phyloP scores from a whole-genome alignment of 2,329 filamentous ascomycete genomes.

The Neoascochyta sp. region DNA sequence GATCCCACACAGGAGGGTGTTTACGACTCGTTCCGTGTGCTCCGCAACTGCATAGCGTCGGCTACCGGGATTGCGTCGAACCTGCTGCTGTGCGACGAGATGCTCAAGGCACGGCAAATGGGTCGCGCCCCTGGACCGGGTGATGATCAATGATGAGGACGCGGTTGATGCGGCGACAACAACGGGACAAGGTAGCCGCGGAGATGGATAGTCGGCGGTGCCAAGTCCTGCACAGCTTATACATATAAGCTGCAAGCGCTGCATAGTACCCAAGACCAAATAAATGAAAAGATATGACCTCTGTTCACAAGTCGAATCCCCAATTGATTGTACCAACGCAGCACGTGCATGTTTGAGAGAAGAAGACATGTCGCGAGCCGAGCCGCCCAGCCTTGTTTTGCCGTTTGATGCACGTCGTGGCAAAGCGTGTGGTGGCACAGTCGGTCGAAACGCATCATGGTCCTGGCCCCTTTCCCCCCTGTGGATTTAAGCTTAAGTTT shows the following conservation, averaged over 20 bases:
- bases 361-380: too few relatives aligned
- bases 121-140: constrained; percentile 29
- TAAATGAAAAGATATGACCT: constrained; percentile 1
- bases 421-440: background rate
- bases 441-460: too few relatives aligned
- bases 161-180: background rate
- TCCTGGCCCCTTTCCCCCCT: too few relatives aligned
- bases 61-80: constrained; percentile 95
- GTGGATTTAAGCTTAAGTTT: too few relatives aligned
- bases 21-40: constrained; percentile 91
- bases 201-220: background rate
- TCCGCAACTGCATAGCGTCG: constrained; percentile 90
- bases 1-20: constrained; percentile 89
- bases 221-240: background rate
- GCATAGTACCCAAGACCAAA: constrained; percentile 1
- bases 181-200: background rate
- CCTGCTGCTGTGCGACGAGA: constrained; percentile 89
- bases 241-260: too few relatives aligned
- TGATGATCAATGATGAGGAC: constrained; percentile 6
- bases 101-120: constrained; percentile 98
- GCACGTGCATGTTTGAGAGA: too few relatives aligned
- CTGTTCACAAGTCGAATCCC: background rate
- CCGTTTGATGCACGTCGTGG: too few relatives aligned
- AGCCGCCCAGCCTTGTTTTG: too few relatives aligned
- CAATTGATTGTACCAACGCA: too few relatives aligned